Evolutionary conservation across 2,329 filamentous ascomycete species (phyloP).

Genomic region (Colletotrichum sp.): DNA sequence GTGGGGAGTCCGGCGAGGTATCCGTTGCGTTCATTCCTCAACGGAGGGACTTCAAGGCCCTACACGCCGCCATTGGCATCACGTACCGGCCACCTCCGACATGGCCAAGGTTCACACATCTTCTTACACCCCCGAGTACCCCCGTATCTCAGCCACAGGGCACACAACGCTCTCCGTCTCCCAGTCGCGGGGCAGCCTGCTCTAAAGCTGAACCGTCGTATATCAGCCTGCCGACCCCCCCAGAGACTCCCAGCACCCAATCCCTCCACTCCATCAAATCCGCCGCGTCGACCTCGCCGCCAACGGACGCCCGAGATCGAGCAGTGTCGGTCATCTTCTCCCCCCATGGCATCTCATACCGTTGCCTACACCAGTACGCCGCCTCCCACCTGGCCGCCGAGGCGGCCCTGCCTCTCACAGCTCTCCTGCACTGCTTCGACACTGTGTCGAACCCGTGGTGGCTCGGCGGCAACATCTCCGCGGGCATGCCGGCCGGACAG

Average conservation of each 20-base stretch:
- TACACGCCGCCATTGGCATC: conserved; percentile 73
- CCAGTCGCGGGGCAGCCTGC: background rate
- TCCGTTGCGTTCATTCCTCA: conserved; percentile 71
- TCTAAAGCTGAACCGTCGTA: conserved; percentile 16
- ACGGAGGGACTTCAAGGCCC: conserved; percentile 60
- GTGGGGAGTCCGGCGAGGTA: conserved; percentile 67
- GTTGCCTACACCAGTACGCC: conserved; percentile 58
- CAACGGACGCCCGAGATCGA: conserved; percentile 37
- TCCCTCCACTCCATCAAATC: conserved; percentile 40
- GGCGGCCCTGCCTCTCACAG: conserved; percentile 64
- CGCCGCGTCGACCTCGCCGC: conserved; percentile 30
- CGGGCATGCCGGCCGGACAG: conserved; percentile 60
- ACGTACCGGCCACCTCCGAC: conserved; percentile 67
- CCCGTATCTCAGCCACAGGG: conserved; percentile 27
- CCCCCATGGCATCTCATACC: conserved; percentile 64
- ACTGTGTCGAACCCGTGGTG: conserved; percentile 64
- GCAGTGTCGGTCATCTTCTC: conserved; percentile 68
- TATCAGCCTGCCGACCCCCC: conserved; percentile 37
- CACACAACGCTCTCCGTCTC: conserved; percentile 11
- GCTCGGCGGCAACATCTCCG: conserved; percentile 62
- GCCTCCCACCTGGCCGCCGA: conserved; percentile 59
- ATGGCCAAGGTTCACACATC: conserved; percentile 19
- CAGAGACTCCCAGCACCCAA: conserved; percentile 32
- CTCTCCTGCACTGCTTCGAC: conserved; percentile 69
- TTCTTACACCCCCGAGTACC: conserved; percentile 8